Conservation (phyloP, 176 grass and related monocot genomes). For the Eremochloa ophiuroides region DNA sequence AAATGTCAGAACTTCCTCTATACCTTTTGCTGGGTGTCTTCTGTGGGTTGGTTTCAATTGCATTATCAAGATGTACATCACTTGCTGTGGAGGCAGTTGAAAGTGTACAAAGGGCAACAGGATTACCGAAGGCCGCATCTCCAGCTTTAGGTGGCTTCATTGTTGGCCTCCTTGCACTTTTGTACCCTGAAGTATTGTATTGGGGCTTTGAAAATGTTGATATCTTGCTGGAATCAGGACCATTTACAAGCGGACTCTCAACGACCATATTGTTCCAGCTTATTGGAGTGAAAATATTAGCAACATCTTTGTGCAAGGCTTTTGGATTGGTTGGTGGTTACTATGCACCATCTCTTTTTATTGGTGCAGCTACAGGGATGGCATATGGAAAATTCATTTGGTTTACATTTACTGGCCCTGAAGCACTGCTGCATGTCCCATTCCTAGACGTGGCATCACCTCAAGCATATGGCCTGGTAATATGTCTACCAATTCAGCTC, state of each 20-base stretch:
- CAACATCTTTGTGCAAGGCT: slow-evolving; percentile 71
- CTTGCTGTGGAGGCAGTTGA: slow-evolving; percentile 48
- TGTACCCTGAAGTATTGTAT: slow-evolving; percentile 87
- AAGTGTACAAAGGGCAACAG: slow-evolving; percentile 57
- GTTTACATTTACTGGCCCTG: slow-evolving; percentile 58
- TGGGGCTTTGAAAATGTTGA: slow-evolving; percentile 99
- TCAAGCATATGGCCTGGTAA: slow-evolving; percentile 99
- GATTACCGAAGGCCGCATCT: slow-evolving; percentile 60
- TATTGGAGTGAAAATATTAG: slow-evolving; percentile 82
- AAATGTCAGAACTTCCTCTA: slow-evolving; percentile 94
- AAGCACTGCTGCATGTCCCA: slow-evolving; percentile 55
- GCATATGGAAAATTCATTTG: slow-evolving; percentile 80
- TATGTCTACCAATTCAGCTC: background rate
- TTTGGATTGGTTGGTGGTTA: slow-evolving; percentile 93
- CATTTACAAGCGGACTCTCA: slow-evolving; percentile 73
- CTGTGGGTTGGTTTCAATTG: slow-evolving; percentile 76
- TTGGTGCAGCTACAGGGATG: slow-evolving; percentile 96
- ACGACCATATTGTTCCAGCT: slow-evolving; percentile 67
- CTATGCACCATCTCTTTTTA: slow-evolving; percentile 95
- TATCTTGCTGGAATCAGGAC: slow-evolving; percentile 78
- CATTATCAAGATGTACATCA: slow-evolving; percentile 72
- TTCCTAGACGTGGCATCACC: slow-evolving; percentile 85
- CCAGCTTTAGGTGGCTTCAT: slow-evolving; percentile 71
- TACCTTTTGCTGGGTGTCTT: slow-evolving; percentile 87
- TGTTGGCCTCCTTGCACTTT: slow-evolving; percentile 84